Percentiles rank a stretch among this genome's conserved stretches.
Conservation (phyloP, 202 grass and related monocot species). For the Schoenoplectus triqueter region DNA sequence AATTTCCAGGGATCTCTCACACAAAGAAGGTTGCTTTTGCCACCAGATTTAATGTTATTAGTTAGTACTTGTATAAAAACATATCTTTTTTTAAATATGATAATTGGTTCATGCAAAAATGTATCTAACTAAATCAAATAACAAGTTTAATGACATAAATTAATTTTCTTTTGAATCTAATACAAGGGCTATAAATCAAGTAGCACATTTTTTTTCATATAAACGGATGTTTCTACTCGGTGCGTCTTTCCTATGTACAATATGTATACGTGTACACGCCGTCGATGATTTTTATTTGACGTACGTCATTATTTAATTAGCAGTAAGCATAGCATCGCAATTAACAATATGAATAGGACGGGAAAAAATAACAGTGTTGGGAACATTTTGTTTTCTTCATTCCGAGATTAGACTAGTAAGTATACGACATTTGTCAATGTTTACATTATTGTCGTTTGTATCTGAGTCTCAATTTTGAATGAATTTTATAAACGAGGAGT, state of each 20-base stretch:
- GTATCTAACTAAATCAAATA: too few relatives aligned
- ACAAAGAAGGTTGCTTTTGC: too few relatives aligned
- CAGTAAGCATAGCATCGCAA: neutral
- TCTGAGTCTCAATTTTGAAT: neutral
- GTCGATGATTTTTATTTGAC: too few relatives aligned
- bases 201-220: too few relatives aligned
- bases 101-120: too few relatives aligned
- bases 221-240: too few relatives aligned
- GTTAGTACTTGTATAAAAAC: too few relatives aligned
- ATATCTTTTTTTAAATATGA: too few relatives aligned
- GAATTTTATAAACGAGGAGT: neutral
- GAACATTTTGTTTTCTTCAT: neutral
- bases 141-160: neutral
- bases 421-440: neutral
- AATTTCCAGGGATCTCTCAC: too few relatives aligned
- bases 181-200: neutral
- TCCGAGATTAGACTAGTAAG: neutral
- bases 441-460: neutral
- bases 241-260: too few relatives aligned
- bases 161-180: neutral
- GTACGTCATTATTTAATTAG: neutral
- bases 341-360: neutral
- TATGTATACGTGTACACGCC: too few relatives aligned
- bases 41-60: too few relatives aligned
- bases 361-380: conserved; percentile 7